Evolutionary conservation across 768 basidiomycete genomes (phyloP), one percentile per base, ranked within the genome.

Genomic region (Boletus sensibilis): DNA sequence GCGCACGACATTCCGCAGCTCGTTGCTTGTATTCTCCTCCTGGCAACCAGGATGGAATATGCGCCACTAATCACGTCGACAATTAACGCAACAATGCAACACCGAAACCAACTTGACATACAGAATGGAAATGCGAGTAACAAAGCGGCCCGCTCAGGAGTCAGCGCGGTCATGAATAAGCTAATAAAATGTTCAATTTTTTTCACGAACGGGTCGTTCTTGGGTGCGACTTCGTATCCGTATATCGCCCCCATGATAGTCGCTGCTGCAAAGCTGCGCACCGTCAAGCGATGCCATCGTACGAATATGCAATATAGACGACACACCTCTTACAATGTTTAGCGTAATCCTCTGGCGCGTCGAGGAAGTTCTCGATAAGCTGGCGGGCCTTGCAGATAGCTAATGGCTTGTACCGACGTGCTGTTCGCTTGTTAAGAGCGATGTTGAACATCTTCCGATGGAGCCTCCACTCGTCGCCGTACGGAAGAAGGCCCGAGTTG

Each of bases 21-120:
- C 13, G 34, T 37, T 46, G 46, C 37, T 69, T 67, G 59, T 56
- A 72, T 23, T n/a, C 25, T 21, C 71, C 65, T 20, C 74, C 74
- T 0, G 71, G 74, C 35, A 74, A 55, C 73, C 73, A 75, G 2
- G 63, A 61, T 0, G 74, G 74, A 27, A 75, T 57, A 31, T 72
- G 29, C 38, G 53, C 50, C 59, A 68, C 67, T 67, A 13, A n/a
- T n/a, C 44, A 29, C 37, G 0, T 29, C 14, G 3, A 39, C 14
- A 0, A 29, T 63, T 11, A 61, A 40, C 11, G 39, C 33, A 33
- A 31, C 7, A 11, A 13, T 12, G 2, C 2, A n/a, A 33, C 23
- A 29, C 1, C 3, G 11, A 5, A 37, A 13, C 16, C 2, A 13
- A 44, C 5, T 3, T 18, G 11, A 67, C 70, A 10, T 52, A 72